phyloP scores from a whole-genome alignment of 176 grass and related monocot genomes.

The Ananas comosus region DNA sequence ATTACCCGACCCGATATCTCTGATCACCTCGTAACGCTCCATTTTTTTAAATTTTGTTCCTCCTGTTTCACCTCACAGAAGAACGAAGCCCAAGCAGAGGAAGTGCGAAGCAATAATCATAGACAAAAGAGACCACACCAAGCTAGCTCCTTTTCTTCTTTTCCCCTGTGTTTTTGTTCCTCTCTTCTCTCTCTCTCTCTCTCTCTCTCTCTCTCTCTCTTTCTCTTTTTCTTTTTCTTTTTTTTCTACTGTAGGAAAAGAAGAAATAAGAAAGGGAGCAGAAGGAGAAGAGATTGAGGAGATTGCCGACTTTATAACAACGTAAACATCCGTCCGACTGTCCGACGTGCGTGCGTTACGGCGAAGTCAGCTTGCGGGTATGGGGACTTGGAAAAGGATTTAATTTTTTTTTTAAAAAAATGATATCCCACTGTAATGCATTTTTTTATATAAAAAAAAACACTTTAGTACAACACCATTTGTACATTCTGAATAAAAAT shows the following conservation, averaged over 20 bases:
- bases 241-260: background rate
- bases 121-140: background rate
- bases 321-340: background rate
- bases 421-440: too few species aligned
- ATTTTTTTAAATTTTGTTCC: conserved; percentile 3
- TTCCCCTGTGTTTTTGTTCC: too few species aligned
- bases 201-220: too few species aligned
- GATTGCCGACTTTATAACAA: background rate
- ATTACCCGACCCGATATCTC: conserved; percentile 87
- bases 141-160: background rate
- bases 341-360: background rate
- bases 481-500: too few species aligned
- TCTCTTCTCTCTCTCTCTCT: too few species aligned
- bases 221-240: too few species aligned
- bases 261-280: background rate
- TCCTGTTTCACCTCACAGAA: background rate
- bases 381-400: background rate
- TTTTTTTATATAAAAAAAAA: too few species aligned
- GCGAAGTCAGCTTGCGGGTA: background rate
- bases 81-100: background rate
- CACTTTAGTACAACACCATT: too few species aligned
- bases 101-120: background rate
- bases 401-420: too few species aligned
- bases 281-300: background rate
- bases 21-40: conserved; percentile 92